Conservation (phyloP, 176 grass and related monocot species). For the Aegilops sharonensis region DNA sequence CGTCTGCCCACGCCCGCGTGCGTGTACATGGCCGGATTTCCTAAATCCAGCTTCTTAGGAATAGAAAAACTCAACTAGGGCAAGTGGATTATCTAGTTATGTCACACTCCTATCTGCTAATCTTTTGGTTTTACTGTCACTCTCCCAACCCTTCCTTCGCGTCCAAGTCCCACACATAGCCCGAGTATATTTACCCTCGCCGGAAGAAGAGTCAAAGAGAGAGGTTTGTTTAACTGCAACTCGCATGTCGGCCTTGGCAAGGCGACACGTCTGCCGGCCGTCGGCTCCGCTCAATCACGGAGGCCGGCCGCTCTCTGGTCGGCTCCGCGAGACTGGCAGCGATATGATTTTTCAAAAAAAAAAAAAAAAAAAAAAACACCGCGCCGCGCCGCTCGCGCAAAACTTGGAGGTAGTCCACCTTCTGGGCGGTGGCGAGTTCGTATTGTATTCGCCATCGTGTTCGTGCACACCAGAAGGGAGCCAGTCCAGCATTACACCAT, state of each 20-base stretch:
- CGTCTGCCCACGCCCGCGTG: too few species aligned
- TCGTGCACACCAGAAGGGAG: neutral
- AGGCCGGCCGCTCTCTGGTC: neutral
- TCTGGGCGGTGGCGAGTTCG: conserved; percentile 4
- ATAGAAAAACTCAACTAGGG: neutral
- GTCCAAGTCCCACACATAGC: neutral
- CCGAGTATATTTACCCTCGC: neutral
- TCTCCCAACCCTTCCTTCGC: neutral
- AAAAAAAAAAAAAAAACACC: neutral
- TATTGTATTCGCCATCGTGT: neutral
- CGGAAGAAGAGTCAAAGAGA: neutral
- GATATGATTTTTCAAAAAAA: neutral
- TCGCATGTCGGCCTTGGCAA: neutral
- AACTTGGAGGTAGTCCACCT: neutral
- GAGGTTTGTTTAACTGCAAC: neutral
- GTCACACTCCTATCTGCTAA: neutral
- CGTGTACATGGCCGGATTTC: too few species aligned
- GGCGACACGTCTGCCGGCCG: neutral
- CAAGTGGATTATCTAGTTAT: neutral
- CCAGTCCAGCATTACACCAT: neutral
- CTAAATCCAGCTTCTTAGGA: too few species aligned
- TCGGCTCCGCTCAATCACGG: neutral
- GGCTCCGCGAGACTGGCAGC: neutral
- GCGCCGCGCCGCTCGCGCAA: neutral
- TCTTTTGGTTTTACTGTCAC: neutral